Evolutionary conservation across 2,329 filamentous ascomycete species (phyloP), one percentile per base, ranked within the genome.

Genomic region (Leptoxyphium fumago): DNA sequence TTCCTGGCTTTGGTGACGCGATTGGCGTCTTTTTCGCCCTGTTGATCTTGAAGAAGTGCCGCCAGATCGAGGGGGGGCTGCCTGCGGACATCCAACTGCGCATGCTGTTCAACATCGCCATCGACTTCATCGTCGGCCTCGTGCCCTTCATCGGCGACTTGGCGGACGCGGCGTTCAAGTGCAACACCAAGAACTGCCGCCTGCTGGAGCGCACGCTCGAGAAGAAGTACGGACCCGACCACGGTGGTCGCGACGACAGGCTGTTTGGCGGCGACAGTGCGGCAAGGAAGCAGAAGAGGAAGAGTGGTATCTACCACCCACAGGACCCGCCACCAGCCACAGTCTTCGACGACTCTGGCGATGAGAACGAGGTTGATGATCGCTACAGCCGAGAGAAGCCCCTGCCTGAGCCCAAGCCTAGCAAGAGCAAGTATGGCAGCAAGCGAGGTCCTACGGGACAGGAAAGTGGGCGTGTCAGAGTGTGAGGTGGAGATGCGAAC

Each of bases 1-100:
- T 96, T 44, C 91, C 91, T 53, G 76, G 76, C 75, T 67, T 83
- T 49, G 88, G 88, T 40, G 88, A 94, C 61, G 72, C 72, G 9
- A 62, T 82, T 11, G 88, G 94, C 58, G 69, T 76, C 8, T 67
- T 84, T 41, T 71, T 95, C 57, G 83, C 84, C 9, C 62, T 86
- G 47, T 77, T 84, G 64, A 78, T 96, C 8, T 70, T 94, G 50
- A 73, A 71, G 47, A 79, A 78, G 18, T 88, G 84, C 64, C 71
- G 72, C 48, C 73, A 80, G 48, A 71, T 94, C 40, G 82, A 93
- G 43, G 84, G 84, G 41, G 84, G 84, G 11, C 74, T 96, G 4
- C 80, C 81, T 1, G 51, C 62, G 4, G 56, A 61, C 9, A 63
- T 89, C 41, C 70, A 75, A 45, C 61, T 73, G 26, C 73, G 73